A percentile compares a stretch with the other conserved stretches of the same genome.
Conservation (phyloP, 345 rosid genomes). For the Euphorbia lathyris region DNA sequence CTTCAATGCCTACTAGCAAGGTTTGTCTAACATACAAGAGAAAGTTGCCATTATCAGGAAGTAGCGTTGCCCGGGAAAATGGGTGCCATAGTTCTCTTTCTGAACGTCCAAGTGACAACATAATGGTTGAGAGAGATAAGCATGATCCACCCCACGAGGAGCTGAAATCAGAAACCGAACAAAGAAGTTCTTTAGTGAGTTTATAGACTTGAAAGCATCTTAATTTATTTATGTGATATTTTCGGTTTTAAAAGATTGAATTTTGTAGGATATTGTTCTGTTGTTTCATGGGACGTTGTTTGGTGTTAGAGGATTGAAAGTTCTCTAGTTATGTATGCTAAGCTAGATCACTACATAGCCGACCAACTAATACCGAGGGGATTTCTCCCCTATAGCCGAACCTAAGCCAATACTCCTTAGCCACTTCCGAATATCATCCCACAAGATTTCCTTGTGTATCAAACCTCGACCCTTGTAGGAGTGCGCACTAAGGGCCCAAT, state of each 20-base stretch:
- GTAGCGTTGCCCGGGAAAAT: slow-evolving; percentile 14
- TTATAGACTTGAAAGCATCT: not conserved
- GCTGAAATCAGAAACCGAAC: slow-evolving; percentile 14
- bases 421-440: no score
- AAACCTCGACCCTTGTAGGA: no score
- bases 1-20: slow-evolving; percentile 34
- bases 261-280: slow-evolving; percentile 1
- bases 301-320: not conserved
- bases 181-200: slow-evolving; percentile 25
- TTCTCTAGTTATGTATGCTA: not conserved
- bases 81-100: slow-evolving; percentile 16
- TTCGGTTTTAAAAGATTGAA: not conserved
- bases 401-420: no score
- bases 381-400: no score
- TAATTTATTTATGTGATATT: not conserved
- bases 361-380: no score
- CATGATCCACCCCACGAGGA: not conserved
- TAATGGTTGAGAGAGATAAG: not conserved
- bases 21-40: slow-evolving; percentile 40
- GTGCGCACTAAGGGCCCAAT: no score
- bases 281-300: not conserved
- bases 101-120: slow-evolving; percentile 11
- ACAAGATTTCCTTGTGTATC: no score
- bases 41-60: slow-evolving; percentile 25
- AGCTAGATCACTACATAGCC: no score